Evolutionary conservation across 306 rosid species (phyloP).

Genomic region (Rubus idaeus): DNA sequence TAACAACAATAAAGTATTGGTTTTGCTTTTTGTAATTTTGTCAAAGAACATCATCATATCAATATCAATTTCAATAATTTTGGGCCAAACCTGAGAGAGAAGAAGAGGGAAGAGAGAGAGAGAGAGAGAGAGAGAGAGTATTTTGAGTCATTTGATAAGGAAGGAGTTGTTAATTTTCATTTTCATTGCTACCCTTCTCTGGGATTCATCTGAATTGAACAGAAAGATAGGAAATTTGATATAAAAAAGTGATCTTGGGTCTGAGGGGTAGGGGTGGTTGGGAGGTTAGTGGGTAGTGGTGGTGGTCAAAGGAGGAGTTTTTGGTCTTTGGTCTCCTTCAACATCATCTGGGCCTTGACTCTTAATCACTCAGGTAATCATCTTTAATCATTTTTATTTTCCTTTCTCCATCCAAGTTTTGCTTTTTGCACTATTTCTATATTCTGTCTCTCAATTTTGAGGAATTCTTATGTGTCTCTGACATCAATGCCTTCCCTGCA

Average conservation of each 20-base stretch:
- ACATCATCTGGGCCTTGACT: conserved; percentile 30
- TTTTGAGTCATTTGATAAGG: conserved; percentile 8
- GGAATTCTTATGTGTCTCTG: conserved; percentile 9
- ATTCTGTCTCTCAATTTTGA: conserved; percentile 19
- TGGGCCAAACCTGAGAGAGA: conserved; percentile 28
- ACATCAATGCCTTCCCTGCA: conserved; percentile 13
- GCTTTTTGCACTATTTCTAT: conserved; percentile 7
- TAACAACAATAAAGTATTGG: conserved; percentile 12
- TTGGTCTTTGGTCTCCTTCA: conserved; percentile 29
- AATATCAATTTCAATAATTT: conserved; percentile 24
- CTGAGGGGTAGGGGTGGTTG: conserved; percentile 38
- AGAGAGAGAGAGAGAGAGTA: not conserved
- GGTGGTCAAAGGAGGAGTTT: conserved; percentile 22
- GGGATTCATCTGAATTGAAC: conserved; percentile 26
- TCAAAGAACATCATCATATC: conserved; percentile 40
- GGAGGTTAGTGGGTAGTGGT: conserved; percentile 20
- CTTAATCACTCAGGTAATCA: conserved; percentile 49
- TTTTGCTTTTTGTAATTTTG: conserved; percentile 53
- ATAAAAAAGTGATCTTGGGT: conserved; percentile 15
- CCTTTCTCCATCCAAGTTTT: conserved; percentile 1
- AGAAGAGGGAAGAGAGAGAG: not conserved
- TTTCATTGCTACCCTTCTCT: conserved; percentile 15
- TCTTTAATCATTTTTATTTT: conserved; percentile 25
- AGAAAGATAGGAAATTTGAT: conserved; percentile 9
- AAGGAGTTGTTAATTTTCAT: conserved; percentile 1